Conservation (phyloP, 352 stramenopile species). For the Pythium pyrilobum region DNA sequence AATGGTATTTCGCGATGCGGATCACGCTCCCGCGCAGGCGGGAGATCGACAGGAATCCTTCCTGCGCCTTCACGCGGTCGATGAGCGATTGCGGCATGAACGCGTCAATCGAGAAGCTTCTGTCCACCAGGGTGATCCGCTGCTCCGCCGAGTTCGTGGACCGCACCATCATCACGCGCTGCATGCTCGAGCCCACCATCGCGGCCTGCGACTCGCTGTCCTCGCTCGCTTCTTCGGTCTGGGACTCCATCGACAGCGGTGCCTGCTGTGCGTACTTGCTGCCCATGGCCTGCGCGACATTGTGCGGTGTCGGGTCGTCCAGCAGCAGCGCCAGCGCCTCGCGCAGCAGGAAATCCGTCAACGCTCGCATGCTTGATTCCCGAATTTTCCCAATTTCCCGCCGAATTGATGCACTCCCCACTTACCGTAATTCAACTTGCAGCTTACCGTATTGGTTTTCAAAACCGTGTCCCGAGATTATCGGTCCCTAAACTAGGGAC, state of each 20-base stretch:
- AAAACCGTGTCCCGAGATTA: too few species aligned
- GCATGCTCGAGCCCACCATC: not conserved
- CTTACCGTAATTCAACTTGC: not conserved
- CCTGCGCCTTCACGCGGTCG: slow-evolving; percentile 14
- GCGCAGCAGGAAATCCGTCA: slow-evolving; percentile 46
- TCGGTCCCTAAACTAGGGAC: too few species aligned
- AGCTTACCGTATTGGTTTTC: not conserved
- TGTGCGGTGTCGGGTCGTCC: slow-evolving; percentile 17
- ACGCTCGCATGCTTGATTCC: slow-evolving; percentile 18
- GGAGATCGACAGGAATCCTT: slow-evolving; percentile 30
- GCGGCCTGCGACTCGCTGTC: slow-evolving; percentile 47
- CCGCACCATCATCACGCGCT: slow-evolving; percentile 50
- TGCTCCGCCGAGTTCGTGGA: slow-evolving; percentile 32
- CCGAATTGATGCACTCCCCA: not conserved
- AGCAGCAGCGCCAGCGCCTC: slow-evolving; percentile 52
- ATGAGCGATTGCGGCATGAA: slow-evolving; percentile 35
- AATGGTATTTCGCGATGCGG: slow-evolving; percentile 57
- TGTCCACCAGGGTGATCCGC: slow-evolving; percentile 47
- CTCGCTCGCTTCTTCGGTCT: slow-evolving; percentile 36
- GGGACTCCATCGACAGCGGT: slow-evolving; percentile 20
- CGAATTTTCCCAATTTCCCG: not conserved
- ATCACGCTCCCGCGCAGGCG: slow-evolving; percentile 45
- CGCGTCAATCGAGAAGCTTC: slow-evolving; percentile 35
- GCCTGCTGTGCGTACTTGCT: slow-evolving; percentile 11
- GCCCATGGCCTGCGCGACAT: slow-evolving; percentile 11